Base-by-base conservation (phyloP, 169 alveolate genomes). In the Eimeria sp. region DNA sequence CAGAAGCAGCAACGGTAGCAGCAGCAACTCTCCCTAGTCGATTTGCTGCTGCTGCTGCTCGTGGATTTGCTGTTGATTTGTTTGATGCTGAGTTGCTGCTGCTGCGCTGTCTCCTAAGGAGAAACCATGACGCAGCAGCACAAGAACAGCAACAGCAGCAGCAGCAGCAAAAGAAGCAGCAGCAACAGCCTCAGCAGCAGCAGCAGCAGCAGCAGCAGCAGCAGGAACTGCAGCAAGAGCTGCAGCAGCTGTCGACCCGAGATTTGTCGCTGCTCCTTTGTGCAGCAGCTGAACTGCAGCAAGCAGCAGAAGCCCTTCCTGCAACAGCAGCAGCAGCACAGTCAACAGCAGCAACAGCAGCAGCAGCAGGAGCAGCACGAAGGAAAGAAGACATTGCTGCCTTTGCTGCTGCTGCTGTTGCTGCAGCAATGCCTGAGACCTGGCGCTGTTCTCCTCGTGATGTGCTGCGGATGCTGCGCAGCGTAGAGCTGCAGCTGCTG, bases 401-500 rank as follows among this genome's bases (percentile, higher is more conserved):
- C 11, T 78, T 78, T 78, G 65, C 63, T 78, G 88, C 88, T 47
- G 88, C 88, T 78, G 88, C 88, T 40, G 88, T 78, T 16, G 88
- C 67, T 5, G 88, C 88, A 40, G 88, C 88, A 45, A 78, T 78
- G 88, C 58, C 88, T 14, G 88, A 78, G 63, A 43, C 65, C 88
- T 78, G 88, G 88, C 88, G 88, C 88, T 78, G 88, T 65, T 78
- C 88, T 40, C 88, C 88, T 11, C 58, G 88, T 14, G 88, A 78
- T 47, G 88, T 47, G 27, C 88, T 78, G 58, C 88, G 88, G 65
- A 78, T 78, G 88, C 88, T 78, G 63, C 88, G 88, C 40, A 78
- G 88, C 27, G 63, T 78, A 22, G 88, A 78, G 63, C 16, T 6
- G 63, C 88, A 43, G 65, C 65, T 30, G 58, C 58, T 43, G 27